phyloP scores from a whole-genome alignment of 2,329 filamentous ascomycete genomes.

The Macrophomina pseudophaseolina region DNA sequence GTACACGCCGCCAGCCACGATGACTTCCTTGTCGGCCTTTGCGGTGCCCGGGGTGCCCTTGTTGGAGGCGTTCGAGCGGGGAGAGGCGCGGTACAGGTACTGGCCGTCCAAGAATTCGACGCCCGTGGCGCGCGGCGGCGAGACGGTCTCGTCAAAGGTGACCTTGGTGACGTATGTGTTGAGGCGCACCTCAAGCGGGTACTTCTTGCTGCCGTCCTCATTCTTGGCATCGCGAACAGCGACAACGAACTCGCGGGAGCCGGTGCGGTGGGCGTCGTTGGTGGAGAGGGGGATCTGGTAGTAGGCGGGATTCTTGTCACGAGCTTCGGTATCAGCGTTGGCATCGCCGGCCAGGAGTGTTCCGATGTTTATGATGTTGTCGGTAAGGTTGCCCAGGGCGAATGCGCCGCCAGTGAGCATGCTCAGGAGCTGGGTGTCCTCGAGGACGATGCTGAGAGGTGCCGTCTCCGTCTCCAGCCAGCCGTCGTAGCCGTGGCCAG shows the following conservation, averaged over 20 bases:
- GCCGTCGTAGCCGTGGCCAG: slow-evolving; percentile 63
- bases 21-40: slow-evolving; percentile 51
- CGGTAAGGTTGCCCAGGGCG: slow-evolving; percentile 53
- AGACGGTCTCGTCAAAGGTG: slow-evolving; percentile 66
- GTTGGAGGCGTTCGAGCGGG: slow-evolving; percentile 32
- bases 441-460: slow-evolving; percentile 48
- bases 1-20: slow-evolving; percentile 60
- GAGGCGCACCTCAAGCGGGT: slow-evolving; percentile 61
- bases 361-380: slow-evolving; percentile 44
- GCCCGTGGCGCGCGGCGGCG: slow-evolving; percentile 56
- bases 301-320: slow-evolving; percentile 55
- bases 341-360: slow-evolving; percentile 55
- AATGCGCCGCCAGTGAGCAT: slow-evolving; percentile 58
- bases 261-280: slow-evolving; percentile 54
- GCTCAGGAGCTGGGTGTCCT: slow-evolving; percentile 60
- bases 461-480: slow-evolving; percentile 60
- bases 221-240: slow-evolving; percentile 56
- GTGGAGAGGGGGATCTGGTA: slow-evolving; percentile 66
- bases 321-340: slow-evolving; percentile 52
- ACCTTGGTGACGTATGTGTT: slow-evolving; percentile 72
- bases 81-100: slow-evolving; percentile 47
- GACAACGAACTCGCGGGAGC: slow-evolving; percentile 62
- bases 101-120: slow-evolving; percentile 50
- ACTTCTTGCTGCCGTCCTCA: slow-evolving; percentile 57
- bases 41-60: slow-evolving; percentile 48